These are phyloP conservation scores for Monosporascus sp. DNA, from an alignment of 2,329 filamentous ascomycete genomes.

Conservation along the genomic window DNA sequence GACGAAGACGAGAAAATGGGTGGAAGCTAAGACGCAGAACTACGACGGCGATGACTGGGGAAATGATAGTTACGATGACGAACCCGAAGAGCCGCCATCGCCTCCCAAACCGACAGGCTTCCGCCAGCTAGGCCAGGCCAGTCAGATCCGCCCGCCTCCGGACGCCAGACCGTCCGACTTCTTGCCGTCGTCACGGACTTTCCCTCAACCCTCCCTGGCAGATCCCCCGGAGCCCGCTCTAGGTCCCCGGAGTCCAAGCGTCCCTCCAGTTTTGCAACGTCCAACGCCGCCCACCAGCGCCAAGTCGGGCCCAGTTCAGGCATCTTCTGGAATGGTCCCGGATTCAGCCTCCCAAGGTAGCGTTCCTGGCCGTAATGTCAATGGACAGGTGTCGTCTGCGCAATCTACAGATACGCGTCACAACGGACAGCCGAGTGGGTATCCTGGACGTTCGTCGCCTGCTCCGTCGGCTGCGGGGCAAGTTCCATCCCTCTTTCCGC, in stretches of 20 bases:
- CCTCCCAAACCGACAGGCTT: slow-evolving; percentile 35
- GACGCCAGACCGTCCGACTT: slow-evolving; percentile 14
- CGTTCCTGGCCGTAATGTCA: too few relatives aligned
- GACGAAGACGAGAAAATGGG: slow-evolving; percentile 90
- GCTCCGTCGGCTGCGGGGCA: slow-evolving; percentile 22
- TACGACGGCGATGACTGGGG: slow-evolving; percentile 97
- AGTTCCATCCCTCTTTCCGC: slow-evolving; percentile 43
- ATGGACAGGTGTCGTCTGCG: too few relatives aligned
- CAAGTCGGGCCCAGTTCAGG: too few relatives aligned
- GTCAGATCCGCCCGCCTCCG: slow-evolving; percentile 16
- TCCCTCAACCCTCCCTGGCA: slow-evolving; percentile 16
- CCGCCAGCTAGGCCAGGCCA: slow-evolving; percentile 34
- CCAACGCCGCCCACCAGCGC: slow-evolving; percentile 1
- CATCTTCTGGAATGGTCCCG: too few relatives aligned
- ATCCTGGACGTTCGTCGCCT: slow-evolving; percentile 8
- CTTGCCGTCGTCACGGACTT: slow-evolving; percentile 18
- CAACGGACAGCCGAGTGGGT: too few relatives aligned
- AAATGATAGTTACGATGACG: slow-evolving; percentile 60
- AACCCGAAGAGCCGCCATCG: slow-evolving; percentile 36
- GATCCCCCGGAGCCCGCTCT: slow-evolving; percentile 12
- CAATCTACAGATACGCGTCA: too few relatives aligned
- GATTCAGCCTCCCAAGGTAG: too few relatives aligned
- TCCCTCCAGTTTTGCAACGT: slow-evolving; percentile 18
- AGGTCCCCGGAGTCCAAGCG: slow-evolving; percentile 17
- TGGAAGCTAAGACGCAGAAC: slow-evolving; percentile 76